Percentiles rank a stretch among this genome's conserved stretches.
Conservation (phyloP, 2,329 filamentous ascomycete genomes). For the Paraphaeosphaeria sporulosa region DNA sequence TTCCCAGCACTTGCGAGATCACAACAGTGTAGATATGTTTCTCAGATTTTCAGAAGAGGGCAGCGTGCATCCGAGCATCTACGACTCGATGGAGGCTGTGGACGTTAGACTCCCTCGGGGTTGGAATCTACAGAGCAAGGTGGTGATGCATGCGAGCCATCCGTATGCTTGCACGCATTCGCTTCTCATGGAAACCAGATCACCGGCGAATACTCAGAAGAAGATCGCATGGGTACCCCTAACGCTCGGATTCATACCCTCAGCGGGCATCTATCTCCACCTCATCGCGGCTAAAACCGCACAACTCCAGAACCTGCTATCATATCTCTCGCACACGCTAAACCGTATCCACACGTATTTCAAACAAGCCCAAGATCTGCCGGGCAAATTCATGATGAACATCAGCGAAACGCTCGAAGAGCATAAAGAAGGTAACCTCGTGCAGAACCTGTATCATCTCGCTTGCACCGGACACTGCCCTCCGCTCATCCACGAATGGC, state of each 20-base stretch:
- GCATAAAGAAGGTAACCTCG: constrained; percentile 69
- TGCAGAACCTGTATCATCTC: constrained; percentile 82
- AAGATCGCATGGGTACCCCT: constrained; percentile 65
- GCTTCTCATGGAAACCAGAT: constrained; percentile 66
- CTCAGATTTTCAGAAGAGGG: constrained; percentile 76
- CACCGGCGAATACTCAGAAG: constrained; percentile 32
- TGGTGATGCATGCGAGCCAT: constrained; percentile 73
- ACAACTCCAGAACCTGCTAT: constrained; percentile 82
- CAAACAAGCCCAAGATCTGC: constrained; percentile 81
- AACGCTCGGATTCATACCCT: constrained; percentile 82
- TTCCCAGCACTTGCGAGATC: constrained; percentile 64
- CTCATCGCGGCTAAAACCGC: constrained; percentile 87
- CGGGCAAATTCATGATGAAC: constrained; percentile 77
- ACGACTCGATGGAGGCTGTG: constrained; percentile 84
- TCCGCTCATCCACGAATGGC: constrained; percentile 80
- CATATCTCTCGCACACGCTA: constrained; percentile 84
- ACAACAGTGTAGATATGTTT: constrained; percentile 80
- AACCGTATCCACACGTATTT: constrained; percentile 82
- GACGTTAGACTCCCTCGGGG: constrained; percentile 62
- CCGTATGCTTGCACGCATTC: constrained; percentile 77
- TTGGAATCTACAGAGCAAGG: constrained; percentile 55
- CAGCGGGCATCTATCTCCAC: constrained; percentile 80
- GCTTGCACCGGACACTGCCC: constrained; percentile 84
- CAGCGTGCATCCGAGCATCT: constrained; percentile 78
- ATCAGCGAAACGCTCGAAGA: constrained; percentile 78